These are phyloP conservation scores for Drechslerella stenobrocha DNA, from an alignment of 2,329 filamentous ascomycete genomes.

Conservation along the genomic window DNA sequence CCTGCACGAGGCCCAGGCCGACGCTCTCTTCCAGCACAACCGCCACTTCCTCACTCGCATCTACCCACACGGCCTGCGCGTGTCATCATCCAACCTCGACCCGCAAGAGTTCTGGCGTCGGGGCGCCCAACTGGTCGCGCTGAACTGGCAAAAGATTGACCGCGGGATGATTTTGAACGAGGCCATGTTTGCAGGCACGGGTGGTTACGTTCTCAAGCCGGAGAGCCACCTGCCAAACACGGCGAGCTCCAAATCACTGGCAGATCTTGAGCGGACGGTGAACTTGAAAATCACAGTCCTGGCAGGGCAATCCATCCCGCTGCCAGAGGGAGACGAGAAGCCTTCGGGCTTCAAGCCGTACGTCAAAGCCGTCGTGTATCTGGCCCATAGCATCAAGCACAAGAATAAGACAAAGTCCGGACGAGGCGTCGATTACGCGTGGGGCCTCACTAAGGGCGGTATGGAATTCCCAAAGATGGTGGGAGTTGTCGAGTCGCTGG, in stretches of 20 bases:
- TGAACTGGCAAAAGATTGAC: slow-evolving; percentile 70
- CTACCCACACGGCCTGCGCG: slow-evolving; percentile 67
- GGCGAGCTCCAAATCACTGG: slow-evolving; percentile 5
- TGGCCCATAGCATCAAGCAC: slow-evolving; percentile 60
- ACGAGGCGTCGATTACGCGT: slow-evolving; percentile 51
- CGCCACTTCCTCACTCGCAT: slow-evolving; percentile 66
- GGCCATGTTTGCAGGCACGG: slow-evolving; percentile 66
- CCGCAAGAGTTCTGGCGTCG: slow-evolving; percentile 67
- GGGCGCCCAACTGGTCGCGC: slow-evolving; percentile 68
- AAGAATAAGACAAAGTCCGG: slow-evolving; percentile 58
- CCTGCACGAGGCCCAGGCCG: slow-evolving; percentile 61
- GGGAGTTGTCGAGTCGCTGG: slow-evolving; percentile 58
- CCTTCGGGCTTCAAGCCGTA: slow-evolving; percentile 64
- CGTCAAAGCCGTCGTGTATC: slow-evolving; percentile 65
- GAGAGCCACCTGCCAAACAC: slow-evolving; percentile 58
- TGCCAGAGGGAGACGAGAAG: slow-evolving; percentile 61
- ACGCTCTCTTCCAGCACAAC: slow-evolving; percentile 66
- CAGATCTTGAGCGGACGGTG: slow-evolving; percentile 55
- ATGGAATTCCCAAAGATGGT: slow-evolving; percentile 57
- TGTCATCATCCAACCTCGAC: slow-evolving; percentile 68
- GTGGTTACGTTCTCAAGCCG: slow-evolving; percentile 67
- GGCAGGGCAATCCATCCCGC: slow-evolving; percentile 63
- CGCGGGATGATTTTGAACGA: slow-evolving; percentile 71
- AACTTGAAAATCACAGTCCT: slow-evolving; percentile 63
- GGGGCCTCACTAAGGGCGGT: slow-evolving; percentile 53